Percentiles rank a stretch among this genome's conserved stretches.
Evolutionary conservation across 768 basidiomycete genomes (phyloP).

Genomic region (Termitomyces sp.): DNA sequence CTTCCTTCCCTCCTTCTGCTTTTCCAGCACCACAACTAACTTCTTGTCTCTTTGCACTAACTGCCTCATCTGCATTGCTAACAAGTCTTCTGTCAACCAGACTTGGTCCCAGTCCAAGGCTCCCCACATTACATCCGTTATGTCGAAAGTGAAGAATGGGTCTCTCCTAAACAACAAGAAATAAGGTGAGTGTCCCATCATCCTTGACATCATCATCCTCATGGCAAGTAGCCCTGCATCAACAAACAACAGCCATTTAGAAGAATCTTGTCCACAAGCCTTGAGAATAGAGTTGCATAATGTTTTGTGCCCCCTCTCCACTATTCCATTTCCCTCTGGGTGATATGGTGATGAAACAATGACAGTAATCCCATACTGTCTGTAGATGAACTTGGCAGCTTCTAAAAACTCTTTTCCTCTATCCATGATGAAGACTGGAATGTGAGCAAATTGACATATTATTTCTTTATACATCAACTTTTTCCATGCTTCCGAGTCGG

Average conservation of each 20-base stretch:
- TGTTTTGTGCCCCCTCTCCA: too few species aligned
- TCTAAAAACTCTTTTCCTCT: too few species aligned
- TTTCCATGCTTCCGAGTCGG: too few species aligned
- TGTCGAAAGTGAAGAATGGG: neutral
- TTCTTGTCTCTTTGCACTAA: neutral
- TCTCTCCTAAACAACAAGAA: neutral
- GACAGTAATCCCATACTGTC: too few species aligned
- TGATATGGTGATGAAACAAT: too few species aligned
- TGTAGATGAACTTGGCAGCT: too few species aligned
- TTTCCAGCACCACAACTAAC: neutral
- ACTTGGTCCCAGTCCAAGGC: neutral
- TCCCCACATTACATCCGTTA: neutral
- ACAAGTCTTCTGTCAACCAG: neutral
- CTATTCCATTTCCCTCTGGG: too few species aligned
- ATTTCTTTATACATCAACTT: too few species aligned
- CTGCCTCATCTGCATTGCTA: neutral
- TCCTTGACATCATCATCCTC: neutral
- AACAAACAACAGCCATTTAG: neutral
- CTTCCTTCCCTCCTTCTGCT: neutral
- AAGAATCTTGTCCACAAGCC: neutral
- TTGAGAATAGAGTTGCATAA: too few species aligned
- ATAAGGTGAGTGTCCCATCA: neutral
- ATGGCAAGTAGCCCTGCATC: neutral
- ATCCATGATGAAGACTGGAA: too few species aligned
- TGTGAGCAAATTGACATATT: too few species aligned